Evolutionary conservation across 352 stramenopile species (phyloP).

Genomic region (Thalassiosira exigua): DNA sequence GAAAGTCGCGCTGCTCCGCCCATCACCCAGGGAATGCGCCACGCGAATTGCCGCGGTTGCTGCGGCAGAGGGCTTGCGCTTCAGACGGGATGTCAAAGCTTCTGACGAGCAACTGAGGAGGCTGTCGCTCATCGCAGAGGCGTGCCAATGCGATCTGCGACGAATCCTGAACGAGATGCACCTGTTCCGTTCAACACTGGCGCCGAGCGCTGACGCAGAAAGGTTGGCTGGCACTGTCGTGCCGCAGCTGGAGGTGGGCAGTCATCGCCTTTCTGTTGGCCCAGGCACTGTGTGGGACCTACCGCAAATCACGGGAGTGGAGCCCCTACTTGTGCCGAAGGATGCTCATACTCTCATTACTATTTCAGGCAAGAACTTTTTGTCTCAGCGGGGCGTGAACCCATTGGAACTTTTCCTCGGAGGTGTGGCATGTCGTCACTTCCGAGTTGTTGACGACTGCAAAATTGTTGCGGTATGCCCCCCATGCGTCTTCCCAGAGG

Average conservation of each 20-base stretch:
- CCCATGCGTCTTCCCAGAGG: constrained; percentile 29
- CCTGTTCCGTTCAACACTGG: constrained; percentile 49
- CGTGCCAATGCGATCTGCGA: constrained; percentile 69
- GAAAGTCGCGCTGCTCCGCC: constrained; percentile 34
- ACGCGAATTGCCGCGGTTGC: constrained; percentile 56
- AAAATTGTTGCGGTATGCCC: constrained; percentile 60
- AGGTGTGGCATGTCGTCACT: constrained; percentile 32
- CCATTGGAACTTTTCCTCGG: constrained; percentile 52
- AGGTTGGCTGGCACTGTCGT: not conserved
- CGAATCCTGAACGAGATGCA: constrained; percentile 70
- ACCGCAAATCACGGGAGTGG: constrained; percentile 27
- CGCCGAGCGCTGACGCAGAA: no score
- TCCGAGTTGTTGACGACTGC: constrained; percentile 47
- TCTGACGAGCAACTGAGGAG: constrained; percentile 7
- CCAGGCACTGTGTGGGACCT: no score
- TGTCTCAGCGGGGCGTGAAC: no score
- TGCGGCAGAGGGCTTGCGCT: constrained; percentile 29
- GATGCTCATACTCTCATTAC: constrained; percentile 50
- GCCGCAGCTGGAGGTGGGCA: not conserved
- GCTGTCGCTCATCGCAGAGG: constrained; percentile 46
- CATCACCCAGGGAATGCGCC: constrained; percentile 55
- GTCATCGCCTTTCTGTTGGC: no score
- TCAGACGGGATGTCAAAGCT: not conserved
- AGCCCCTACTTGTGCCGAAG: constrained; percentile 27
- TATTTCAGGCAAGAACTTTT: constrained; percentile 57